Evolutionary conservation across 2,329 filamentous ascomycete species (phyloP).

Genomic region (Verticillium klebahnii): DNA sequence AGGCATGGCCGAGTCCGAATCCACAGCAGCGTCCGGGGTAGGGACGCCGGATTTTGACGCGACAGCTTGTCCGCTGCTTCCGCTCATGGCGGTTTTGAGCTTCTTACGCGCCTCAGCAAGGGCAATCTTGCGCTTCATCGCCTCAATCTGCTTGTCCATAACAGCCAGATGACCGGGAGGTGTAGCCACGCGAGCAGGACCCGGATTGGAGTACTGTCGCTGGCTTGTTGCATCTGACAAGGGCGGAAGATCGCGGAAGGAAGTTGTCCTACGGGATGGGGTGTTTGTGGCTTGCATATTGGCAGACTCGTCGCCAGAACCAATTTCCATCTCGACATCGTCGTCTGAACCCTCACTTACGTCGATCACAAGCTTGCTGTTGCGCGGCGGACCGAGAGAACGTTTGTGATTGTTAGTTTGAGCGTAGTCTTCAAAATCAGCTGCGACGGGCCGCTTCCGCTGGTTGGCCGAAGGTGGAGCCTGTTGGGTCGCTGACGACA

Average conservation of each 20-base stretch:
- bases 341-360: conserved; percentile 69
- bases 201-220: conserved; percentile 36
- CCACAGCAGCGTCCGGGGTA: conserved; percentile 6
- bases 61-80: conserved; percentile 1
- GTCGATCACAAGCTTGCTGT: conserved; percentile 71
- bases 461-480: conserved; percentile 16
- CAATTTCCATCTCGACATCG: conserved; percentile 64
- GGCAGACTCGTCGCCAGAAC: conserved; percentile 43
- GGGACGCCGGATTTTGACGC: conserved; percentile 6
- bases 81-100: conserved; percentile 22
- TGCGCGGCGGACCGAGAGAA: conserved; percentile 54
- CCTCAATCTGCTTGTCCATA: conserved; percentile 56
- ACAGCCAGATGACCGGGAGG: conserved; percentile 37
- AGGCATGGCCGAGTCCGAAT: conserved; percentile 11
- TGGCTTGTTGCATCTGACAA: conserved; percentile 33
- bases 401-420: conserved; percentile 45
- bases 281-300: conserved; percentile 24
- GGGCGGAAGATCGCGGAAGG: conserved; percentile 40
- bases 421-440: conserved; percentile 62
- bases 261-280: conserved; percentile 27
- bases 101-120: conserved; percentile 53
- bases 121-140: conserved; percentile 55
- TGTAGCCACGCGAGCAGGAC: conserved; percentile 26
- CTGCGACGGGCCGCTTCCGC: conserved; percentile 51
- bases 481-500: conserved; percentile 15